Conservation (phyloP, 176 grass and related monocot species). For the Hordeum marinum region DNA sequence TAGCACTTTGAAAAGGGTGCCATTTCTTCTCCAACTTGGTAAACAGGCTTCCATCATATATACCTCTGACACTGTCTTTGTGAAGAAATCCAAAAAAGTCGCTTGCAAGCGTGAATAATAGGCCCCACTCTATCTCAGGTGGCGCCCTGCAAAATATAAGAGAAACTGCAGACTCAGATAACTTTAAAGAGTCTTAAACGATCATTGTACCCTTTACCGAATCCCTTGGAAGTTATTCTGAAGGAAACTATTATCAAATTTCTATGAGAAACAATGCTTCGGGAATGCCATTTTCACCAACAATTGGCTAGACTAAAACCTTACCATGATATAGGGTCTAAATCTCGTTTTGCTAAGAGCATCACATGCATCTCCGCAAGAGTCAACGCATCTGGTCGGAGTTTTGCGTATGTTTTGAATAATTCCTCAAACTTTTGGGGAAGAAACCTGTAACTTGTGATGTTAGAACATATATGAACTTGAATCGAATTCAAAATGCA, state of each 20-base stretch:
- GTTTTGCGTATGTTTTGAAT: constrained; percentile 60
- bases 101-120: constrained; percentile 39
- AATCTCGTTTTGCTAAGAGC: constrained; percentile 51
- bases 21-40: constrained; percentile 42
- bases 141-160: constrained; percentile 14
- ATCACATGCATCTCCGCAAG: constrained; percentile 42
- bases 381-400: constrained; percentile 51
- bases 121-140: constrained; percentile 38
- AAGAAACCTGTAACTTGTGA: constrained; percentile 53
- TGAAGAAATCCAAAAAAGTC: constrained; percentile 57
- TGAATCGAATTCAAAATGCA: background rate
- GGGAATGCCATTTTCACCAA: background rate
- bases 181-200: background rate
- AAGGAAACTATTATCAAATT: background rate
- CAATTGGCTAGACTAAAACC: background rate
- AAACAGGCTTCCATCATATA: constrained; percentile 66
- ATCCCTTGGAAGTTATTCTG: background rate
- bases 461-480: background rate
- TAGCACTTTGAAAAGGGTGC: constrained; percentile 14
- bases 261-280: background rate
- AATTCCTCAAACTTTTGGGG: constrained; percentile 70
- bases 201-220: background rate
- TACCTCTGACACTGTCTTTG: constrained; percentile 43
- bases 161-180: background rate
- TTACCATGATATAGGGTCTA: constrained; percentile 49